These are phyloP conservation scores for Lipomyces kockii DNA, from an alignment of 805 yeast species.

Conservation along the genomic window DNA sequence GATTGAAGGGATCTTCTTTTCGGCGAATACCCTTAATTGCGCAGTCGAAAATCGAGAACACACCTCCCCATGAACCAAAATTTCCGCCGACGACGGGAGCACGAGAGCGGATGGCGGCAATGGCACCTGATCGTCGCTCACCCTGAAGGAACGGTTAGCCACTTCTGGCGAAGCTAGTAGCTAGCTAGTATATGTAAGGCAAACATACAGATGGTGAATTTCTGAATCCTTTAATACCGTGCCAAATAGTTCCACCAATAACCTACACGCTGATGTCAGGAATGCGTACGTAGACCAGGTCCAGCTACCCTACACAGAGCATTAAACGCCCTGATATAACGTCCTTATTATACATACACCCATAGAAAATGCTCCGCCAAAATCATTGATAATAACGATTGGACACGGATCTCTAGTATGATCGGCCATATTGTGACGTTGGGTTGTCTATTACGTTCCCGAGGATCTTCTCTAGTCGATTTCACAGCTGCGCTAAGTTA, in stretches of 20 bases:
- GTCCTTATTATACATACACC: conserved; percentile 58
- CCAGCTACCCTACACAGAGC: neutral
- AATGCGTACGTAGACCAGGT: neutral
- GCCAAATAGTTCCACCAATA: conserved; percentile 98
- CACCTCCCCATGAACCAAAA: conserved; percentile 99
- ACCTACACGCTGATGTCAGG: conserved; percentile 43
- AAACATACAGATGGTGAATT: conserved; percentile 72
- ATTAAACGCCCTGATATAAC: neutral
- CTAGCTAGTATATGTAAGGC: neutral
- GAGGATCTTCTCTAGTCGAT: neutral
- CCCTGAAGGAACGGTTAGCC: conserved; percentile 54
- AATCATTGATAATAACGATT: conserved; percentile 90
- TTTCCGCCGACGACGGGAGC: conserved; percentile 99
- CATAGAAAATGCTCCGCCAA: conserved; percentile 99
- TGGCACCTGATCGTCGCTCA: conserved; percentile 87
- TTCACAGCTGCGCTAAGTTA: neutral
- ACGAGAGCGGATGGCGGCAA: conserved; percentile 89
- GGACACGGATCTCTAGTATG: conserved; percentile 99
- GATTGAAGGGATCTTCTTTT: conserved; percentile 98
- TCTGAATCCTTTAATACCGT: conserved; percentile 97
- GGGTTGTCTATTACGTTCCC: neutral
- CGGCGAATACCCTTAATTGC: conserved; percentile 92
- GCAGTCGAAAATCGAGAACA: conserved; percentile 94
- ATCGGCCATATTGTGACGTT: conserved; percentile 59
- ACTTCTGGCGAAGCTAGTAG: neutral